phyloP scores from a whole-genome alignment of 208 protist species.

The Novymonas esmeraldas region DNA sequence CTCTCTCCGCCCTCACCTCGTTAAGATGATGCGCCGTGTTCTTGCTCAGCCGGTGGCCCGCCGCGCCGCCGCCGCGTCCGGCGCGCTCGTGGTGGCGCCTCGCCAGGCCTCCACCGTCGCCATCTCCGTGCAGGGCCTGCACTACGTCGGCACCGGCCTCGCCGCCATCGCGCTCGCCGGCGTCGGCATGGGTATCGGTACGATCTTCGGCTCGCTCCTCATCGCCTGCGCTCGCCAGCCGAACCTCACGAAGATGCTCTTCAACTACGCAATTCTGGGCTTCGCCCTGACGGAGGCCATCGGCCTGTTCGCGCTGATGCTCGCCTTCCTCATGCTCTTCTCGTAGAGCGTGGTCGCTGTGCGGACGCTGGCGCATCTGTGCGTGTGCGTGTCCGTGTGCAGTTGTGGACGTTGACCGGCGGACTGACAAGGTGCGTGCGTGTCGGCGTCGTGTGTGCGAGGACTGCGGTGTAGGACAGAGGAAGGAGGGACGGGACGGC shows the following conservation, averaged over 20 bases:
- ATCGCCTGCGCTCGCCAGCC: slow-evolving; percentile 89
- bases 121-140: slow-evolving; percentile 90
- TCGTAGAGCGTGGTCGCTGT: slow-evolving; percentile 66
- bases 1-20: not conserved
- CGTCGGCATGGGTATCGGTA: slow-evolving; percentile 92
- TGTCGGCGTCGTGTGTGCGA: no score
- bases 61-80: slow-evolving; percentile 40
- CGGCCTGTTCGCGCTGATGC: slow-evolving; percentile 91
- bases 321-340: slow-evolving; percentile 94
- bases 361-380: not conserved
- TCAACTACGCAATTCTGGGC: slow-evolving; percentile 94
- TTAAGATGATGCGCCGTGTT: slow-evolving; percentile 87
- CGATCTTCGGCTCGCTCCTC: slow-evolving; percentile 87
- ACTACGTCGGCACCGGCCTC: slow-evolving; percentile 92
- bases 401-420: no score
- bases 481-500: no score
- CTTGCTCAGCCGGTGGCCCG: slow-evolving; percentile 60
- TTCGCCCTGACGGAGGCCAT: slow-evolving; percentile 93
- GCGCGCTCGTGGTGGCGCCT: slow-evolving; percentile 42
- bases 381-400: no score
- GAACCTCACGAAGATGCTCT: slow-evolving; percentile 91
- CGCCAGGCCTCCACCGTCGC: slow-evolving; percentile 84
- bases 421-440: no score
- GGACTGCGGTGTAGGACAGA: no score
- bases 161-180: slow-evolving; percentile 90